Conservation (phyloP, 2,329 filamentous ascomycete species). For the Xylariaceae sp. region DNA sequence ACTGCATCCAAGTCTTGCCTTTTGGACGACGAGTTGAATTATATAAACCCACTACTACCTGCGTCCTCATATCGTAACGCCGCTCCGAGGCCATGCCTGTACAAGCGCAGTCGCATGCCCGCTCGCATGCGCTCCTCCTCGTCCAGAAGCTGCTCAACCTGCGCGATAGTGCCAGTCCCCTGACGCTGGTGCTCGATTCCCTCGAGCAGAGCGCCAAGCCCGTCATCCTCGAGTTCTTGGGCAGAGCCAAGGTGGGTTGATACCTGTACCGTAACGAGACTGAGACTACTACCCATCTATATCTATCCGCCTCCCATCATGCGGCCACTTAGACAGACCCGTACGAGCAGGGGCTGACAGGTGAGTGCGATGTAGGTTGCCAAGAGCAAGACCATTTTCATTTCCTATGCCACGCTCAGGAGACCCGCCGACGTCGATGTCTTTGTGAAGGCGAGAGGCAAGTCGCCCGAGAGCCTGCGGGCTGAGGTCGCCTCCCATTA, state of each 20-base stretch:
- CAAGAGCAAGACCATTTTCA: slow-evolving; percentile 63
- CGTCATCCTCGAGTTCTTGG: slow-evolving; percentile 65
- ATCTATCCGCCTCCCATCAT: too few species aligned
- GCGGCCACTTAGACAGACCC: too few species aligned
- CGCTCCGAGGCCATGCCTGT: too few species aligned
- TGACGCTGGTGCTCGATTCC: slow-evolving; percentile 79
- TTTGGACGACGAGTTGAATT: too few species aligned
- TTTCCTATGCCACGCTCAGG: slow-evolving; percentile 69
- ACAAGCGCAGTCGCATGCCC: slow-evolving; percentile 65
- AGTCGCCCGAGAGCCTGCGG: slow-evolving; percentile 46
- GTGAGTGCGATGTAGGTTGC: too few species aligned
- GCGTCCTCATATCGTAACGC: too few species aligned
- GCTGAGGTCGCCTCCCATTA: slow-evolving; percentile 52
- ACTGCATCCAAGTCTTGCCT: too few species aligned
- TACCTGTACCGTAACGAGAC: not conserved
- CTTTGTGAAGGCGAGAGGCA: slow-evolving; percentile 58
- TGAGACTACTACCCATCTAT: too few species aligned
- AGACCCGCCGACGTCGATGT: slow-evolving; percentile 58
- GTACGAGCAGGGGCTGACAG: too few species aligned
- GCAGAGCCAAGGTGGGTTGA: slow-evolving; percentile 58
- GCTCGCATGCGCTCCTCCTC: slow-evolving; percentile 77
- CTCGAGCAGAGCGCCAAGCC: slow-evolving; percentile 72
- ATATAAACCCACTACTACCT: too few species aligned
- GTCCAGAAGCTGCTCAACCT: slow-evolving; percentile 75
- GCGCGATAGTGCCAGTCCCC: slow-evolving; percentile 72